Base-by-base conservation (phyloP, 495 filamentous ascomycete species). In the Penicillium lagena region DNA sequence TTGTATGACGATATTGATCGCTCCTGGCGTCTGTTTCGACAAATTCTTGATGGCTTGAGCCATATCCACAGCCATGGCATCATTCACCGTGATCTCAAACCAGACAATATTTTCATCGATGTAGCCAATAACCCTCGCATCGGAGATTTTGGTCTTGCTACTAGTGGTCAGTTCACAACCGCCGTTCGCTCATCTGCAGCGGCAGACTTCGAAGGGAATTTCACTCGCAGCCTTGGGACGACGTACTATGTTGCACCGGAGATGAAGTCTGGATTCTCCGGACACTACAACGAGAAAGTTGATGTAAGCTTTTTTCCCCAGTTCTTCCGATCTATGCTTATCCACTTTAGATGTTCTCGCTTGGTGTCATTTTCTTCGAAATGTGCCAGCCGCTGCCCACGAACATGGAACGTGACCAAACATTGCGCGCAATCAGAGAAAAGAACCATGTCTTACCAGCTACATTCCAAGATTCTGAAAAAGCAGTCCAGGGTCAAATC, bases 31-130 rank as follows among this genome's bases (percentile, higher is more conserved):
- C 66, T 96, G 7, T 90, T 96, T 51, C 80, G 93, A 9, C 94
- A 97, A 59, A 84, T 96, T 10, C 72, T 96, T 3, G 90, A 97
- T 66, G 93, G 93, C 0, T 63, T 98, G 12, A 83, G 77, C 32
- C 90, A 98, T 63, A 89, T 98, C 37, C 93, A 98, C 58, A 75
- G 83, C 30, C 73, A 93, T 42, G 89, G 88, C 36, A 95, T 98
- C 51, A 91, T 98, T 14, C 93, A 98, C 57, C 84, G 93, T 1
- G 93, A 98, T 61, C 74, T 98, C n/a, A 97, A 97, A 57, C 93
- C 93, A 0, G 94, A 98, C 55, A 98, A 98, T 50, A 81, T 98
- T 38, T 98, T 98, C 66, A 93, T 97, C 52, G 94, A 97, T 55
- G 78, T 83, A 30, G 76, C 84, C 2, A 87, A 86, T 36, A 91